Evolutionary conservation across 257 asterid species (phyloP).

Genomic region (Cruciata laevipes): DNA sequence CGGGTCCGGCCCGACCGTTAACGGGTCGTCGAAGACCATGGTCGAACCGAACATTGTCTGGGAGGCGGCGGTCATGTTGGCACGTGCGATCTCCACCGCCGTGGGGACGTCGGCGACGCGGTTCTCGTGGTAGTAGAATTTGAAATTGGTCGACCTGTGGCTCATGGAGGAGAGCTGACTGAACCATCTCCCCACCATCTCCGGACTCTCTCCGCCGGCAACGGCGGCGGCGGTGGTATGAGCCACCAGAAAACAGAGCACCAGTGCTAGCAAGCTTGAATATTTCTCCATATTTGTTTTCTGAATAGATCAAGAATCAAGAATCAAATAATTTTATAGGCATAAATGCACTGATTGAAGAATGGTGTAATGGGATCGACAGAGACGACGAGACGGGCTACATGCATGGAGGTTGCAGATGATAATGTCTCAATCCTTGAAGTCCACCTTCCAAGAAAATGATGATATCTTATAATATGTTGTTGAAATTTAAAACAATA

Average conservation of each 20-base stretch:
- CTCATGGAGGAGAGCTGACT: slow-evolving; percentile 15
- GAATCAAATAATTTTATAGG: background rate
- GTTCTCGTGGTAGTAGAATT: slow-evolving; percentile 57
- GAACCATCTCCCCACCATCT: slow-evolving; percentile 8
- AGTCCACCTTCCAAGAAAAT: background rate
- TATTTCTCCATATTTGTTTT: background rate
- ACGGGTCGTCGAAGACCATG: slow-evolving; percentile 46
- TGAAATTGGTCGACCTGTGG: slow-evolving; percentile 45
- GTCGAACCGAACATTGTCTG: slow-evolving; percentile 33
- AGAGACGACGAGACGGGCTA: background rate
- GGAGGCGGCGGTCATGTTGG: slow-evolving; percentile 25
- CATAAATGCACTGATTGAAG: too few relatives aligned
- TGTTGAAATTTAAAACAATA: too few relatives aligned
- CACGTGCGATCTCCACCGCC: slow-evolving; percentile 38
- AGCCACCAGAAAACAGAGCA: background rate
- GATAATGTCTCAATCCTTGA: too few relatives aligned
- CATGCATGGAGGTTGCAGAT: background rate
- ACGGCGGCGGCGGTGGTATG: background rate
- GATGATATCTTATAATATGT: background rate
- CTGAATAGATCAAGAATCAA: too few relatives aligned
- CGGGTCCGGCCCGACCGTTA: slow-evolving; percentile 48
- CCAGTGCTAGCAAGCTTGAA: background rate
- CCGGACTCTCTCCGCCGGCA: slow-evolving; percentile 2
- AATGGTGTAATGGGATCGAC: background rate
- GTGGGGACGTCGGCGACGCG: slow-evolving; percentile 44